Percentiles rank a stretch among this genome's conserved stretches.
phyloP scores from a whole-genome alignment of 1,284 basidiomycete species.

The Inonotus hispidus region DNA sequence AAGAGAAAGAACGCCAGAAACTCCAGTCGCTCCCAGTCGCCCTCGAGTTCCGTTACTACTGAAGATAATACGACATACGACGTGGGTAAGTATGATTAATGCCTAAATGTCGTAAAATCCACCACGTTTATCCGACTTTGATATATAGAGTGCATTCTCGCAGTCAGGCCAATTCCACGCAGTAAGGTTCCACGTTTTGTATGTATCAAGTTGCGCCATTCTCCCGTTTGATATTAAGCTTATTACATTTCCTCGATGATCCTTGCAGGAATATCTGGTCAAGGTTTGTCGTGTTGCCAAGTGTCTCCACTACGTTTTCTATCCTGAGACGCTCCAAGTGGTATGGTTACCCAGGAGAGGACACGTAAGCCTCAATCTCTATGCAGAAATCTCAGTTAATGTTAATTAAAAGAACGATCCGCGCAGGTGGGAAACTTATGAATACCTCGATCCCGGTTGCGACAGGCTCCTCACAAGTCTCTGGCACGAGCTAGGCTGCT shows the following conservation, averaged over 20 bases:
- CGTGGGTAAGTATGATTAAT: slow-evolving; percentile 5
- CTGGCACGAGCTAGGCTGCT: slow-evolving; percentile 1
- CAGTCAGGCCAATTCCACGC: not conserved
- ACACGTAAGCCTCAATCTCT: slow-evolving; percentile 13
- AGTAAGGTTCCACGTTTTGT: not conserved
- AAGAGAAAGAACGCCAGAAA: slow-evolving; percentile 6
- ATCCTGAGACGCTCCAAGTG: slow-evolving; percentile 12
- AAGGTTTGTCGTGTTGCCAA: not conserved
- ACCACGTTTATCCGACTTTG: no score
- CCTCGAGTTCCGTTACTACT: not conserved
- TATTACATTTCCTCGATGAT: not conserved
- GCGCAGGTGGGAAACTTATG: slow-evolving; percentile 12
- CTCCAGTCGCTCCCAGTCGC: not conserved
- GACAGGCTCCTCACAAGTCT: slow-evolving; percentile 5
- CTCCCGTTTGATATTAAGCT: not conserved
- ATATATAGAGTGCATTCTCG: slow-evolving; percentile 9
- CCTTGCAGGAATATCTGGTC: slow-evolving; percentile 3
- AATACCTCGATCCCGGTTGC: not conserved
- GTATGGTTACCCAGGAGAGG: slow-evolving; percentile 19
- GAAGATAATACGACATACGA: slow-evolving; percentile 3
- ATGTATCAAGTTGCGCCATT: not conserved
- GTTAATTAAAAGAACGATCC: not conserved
- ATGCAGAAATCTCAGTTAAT: not conserved
- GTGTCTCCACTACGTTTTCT: not conserved
- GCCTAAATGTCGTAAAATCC: not conserved